Evolutionary conservation across 306 rosid genomes (phyloP).

Genomic region (Fragaria nilgerrensis): DNA sequence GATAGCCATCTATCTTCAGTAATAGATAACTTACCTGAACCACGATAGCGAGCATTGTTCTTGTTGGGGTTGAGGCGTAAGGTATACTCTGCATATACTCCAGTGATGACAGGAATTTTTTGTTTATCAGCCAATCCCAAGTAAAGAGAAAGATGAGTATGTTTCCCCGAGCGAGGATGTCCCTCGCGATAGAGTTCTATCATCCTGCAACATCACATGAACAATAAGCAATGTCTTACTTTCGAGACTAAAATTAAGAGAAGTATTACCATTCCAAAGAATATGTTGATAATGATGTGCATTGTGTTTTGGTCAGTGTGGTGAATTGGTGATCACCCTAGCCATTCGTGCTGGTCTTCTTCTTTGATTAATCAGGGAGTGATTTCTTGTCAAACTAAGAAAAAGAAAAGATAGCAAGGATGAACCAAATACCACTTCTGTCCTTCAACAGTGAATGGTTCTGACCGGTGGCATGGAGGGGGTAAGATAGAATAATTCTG

Average conservation of each 20-base stretch:
- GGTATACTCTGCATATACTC: background rate
- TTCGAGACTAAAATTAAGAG: background rate
- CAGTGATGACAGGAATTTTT: background rate
- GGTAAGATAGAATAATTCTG: slow-evolving; percentile 30
- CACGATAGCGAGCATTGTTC: background rate
- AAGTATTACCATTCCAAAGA: background rate
- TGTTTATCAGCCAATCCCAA: background rate
- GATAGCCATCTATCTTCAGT: background rate
- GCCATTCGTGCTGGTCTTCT: background rate
- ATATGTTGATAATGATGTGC: background rate
- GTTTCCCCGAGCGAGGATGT: background rate
- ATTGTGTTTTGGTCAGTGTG: background rate
- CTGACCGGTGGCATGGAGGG: slow-evolving; percentile 2
- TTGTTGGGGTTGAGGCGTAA: background rate
- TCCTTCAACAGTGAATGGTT: background rate
- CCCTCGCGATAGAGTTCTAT: background rate
- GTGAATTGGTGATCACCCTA: background rate
- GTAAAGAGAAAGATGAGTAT: background rate
- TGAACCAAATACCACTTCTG: background rate
- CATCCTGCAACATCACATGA: background rate
- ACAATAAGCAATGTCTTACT: background rate
- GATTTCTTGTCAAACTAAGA: background rate
- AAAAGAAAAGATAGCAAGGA: background rate
- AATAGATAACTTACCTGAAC: background rate
- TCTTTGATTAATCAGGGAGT: background rate